phyloP scores from a whole-genome alignment of 179 eudicot species.

The Camellia oleifera region DNA sequence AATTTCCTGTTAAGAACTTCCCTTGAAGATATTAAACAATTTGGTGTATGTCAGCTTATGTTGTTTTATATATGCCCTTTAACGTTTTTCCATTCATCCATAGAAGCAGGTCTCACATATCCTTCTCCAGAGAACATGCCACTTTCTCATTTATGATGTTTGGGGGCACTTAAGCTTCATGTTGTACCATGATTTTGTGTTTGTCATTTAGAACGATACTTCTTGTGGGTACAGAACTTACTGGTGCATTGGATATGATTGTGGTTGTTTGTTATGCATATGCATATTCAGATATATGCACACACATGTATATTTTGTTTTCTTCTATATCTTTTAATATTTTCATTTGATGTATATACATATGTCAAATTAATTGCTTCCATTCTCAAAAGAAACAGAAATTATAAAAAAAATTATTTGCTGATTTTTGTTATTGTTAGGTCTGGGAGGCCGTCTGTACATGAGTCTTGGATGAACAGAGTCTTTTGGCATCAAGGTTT shows the following conservation, averaged over 20 bases:
- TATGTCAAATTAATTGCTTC: background rate
- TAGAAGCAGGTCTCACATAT: too few relatives aligned
- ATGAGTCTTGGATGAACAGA: slow-evolving; percentile 50
- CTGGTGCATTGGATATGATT: background rate
- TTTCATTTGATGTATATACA: background rate
- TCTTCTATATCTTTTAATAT: background rate
- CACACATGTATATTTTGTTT: background rate
- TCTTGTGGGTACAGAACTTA: background rate
- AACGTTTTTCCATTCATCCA: background rate
- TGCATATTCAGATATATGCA: background rate
- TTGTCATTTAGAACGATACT: too few relatives aligned
- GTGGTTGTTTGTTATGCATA: background rate
- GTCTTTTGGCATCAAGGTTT: slow-evolving; percentile 66
- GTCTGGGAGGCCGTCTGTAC: slow-evolving; percentile 53
- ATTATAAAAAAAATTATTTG: background rate
- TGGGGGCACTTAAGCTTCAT: too few relatives aligned
- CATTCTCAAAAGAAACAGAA: slow-evolving; percentile 5
- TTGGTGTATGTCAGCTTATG: background rate
- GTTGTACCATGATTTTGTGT: background rate
- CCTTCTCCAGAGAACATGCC: too few relatives aligned
- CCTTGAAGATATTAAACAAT: background rate
- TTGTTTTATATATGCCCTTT: background rate
- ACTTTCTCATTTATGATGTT: too few relatives aligned
- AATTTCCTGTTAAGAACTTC: background rate
- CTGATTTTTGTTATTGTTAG: slow-evolving; percentile 22